Evolutionary conservation across 108 stramenopile species (phyloP).

Genomic region (Conticribra weissflogii): DNA sequence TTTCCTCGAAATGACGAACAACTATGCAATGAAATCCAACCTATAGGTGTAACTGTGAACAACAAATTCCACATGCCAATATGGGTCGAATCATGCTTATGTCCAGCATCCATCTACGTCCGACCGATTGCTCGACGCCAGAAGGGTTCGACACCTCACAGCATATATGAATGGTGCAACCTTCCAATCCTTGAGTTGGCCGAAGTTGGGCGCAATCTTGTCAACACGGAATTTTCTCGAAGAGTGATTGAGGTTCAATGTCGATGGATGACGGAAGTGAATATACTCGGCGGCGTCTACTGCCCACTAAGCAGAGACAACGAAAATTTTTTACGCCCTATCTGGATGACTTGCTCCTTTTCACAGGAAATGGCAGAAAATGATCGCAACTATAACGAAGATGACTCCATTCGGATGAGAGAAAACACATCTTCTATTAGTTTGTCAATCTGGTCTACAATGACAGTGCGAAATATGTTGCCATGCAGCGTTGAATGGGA

Average conservation of each 20-base stretch:
- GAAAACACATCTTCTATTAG: constrained; percentile 19
- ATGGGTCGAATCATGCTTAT: constrained; percentile 18
- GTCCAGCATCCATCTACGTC: constrained; percentile 2
- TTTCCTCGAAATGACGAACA: constrained; percentile 6
- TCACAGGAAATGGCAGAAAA: constrained; percentile 7
- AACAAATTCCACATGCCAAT: constrained; percentile 10
- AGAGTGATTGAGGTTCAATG: constrained; percentile 8
- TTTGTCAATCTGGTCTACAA: constrained; percentile 51
- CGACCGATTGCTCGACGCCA: background rate
- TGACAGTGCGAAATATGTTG: constrained; percentile 66
- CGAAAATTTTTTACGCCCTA: background rate
- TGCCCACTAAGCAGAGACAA: background rate
- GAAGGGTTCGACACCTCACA: background rate
- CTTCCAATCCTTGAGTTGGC: constrained; percentile 7
- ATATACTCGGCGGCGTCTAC: constrained; percentile 1
- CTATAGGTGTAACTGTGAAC: constrained; percentile 1
- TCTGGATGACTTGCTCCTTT: constrained; percentile 13
- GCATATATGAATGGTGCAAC: constrained; percentile 15
- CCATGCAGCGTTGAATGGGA: constrained; percentile 35
- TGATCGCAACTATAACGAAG: background rate
- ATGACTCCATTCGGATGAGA: background rate
- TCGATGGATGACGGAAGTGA: constrained; percentile 10
- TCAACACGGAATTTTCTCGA: no score
- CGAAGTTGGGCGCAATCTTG: no score
- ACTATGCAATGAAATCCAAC: background rate